Base-by-base conservation (phyloP, 768 basidiomycete species). In the Crucibulum laeve region DNA sequence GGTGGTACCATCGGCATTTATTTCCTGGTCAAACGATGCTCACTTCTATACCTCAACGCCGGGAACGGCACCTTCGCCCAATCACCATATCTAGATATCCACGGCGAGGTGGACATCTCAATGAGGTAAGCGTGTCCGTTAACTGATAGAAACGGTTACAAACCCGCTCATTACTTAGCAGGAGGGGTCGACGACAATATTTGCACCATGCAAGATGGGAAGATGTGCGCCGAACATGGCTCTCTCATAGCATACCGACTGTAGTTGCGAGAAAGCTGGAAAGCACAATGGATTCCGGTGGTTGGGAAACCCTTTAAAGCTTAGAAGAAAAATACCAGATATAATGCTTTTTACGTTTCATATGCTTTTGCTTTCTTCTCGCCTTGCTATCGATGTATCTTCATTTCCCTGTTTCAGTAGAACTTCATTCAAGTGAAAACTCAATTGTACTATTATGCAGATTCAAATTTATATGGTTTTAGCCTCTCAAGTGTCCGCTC, bases 41-140 rank as follows among this genome's bases (percentile, higher is more conserved):
- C 85, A n/a, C 57, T 97, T 45, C 60, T 98, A 11, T 97, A 89
- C 60, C 73, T 97, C 14, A 93, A 91, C 56, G 84, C 85, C 23
- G 83, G 81, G 48, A 91, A 84, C 39, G 96, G 95, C n/a, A 81
- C 89, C 3, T 97, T 94, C 63, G 74, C 77, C 1, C 77, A 81
- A 11, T 87, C 94, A 23, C 93, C 95, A 0, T 98, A 96, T 55
- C 75, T 98, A 30, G 96, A 99, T 54, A 79, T 79, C 1, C 96
- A 98, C 48, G 96, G 95, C 1, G 96, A 98, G 55, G 77, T 91
- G 2, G 95, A 98, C 60, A 71, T 89, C 10, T 87, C 86, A 2
- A 91, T 95, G 85, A 82, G 91, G 93, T 91, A 53, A 44, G 74
- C 57, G 15, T 6, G 36, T 35, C 22, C 30, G 18, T 6, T 35